A percentile compares a stretch with the other conserved stretches of the same genome.
Evolutionary conservation across 2,329 filamentous ascomycete species (phyloP).

Genomic region (Diaporthe longicolla): DNA sequence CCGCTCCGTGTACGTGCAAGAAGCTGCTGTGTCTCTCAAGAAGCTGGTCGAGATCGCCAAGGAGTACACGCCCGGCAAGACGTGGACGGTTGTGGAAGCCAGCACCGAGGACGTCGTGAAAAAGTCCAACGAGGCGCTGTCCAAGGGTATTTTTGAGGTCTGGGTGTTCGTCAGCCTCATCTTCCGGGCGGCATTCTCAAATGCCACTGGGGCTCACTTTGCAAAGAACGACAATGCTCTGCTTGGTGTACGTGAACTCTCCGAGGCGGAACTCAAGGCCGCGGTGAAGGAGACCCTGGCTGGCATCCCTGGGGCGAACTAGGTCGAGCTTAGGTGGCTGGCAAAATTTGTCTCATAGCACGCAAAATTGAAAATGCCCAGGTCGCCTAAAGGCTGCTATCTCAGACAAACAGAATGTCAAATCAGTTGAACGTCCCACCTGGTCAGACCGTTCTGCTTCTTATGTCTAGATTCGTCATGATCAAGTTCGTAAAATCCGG

Average conservation of each 20-base stretch:
- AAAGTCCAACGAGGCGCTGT: conserved; percentile 29
- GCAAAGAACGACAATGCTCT: conserved; percentile 35
- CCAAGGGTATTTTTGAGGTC: conserved; percentile 7
- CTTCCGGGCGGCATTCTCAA: conserved; percentile 15
- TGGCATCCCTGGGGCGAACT: conserved; percentile 16
- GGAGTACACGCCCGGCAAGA: conserved; percentile 29
- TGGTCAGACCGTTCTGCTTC: no score
- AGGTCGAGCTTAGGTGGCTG: background rate
- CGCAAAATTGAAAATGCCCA: background rate
- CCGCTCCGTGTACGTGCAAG: conserved; percentile 60
- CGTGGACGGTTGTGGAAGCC: conserved; percentile 28
- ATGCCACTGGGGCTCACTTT: conserved; percentile 24
- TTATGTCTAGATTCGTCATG: background rate
- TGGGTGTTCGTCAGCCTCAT: conserved; percentile 18
- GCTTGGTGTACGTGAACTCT: conserved; percentile 31
- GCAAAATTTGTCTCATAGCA: no score
- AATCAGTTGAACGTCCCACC: background rate
- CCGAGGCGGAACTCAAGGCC: conserved; percentile 30
- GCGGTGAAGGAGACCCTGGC: conserved; percentile 21
- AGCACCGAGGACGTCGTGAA: conserved; percentile 14
- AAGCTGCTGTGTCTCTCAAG: conserved; percentile 44
- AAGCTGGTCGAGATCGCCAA: conserved; percentile 33
- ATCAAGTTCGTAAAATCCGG: background rate
- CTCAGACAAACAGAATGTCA: background rate
- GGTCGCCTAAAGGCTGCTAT: background rate